Evolutionary conservation across 257 asterid species (phyloP), one percentile per base, ranked within the genome.

Genomic region (Hygrophila difformis): DNA sequence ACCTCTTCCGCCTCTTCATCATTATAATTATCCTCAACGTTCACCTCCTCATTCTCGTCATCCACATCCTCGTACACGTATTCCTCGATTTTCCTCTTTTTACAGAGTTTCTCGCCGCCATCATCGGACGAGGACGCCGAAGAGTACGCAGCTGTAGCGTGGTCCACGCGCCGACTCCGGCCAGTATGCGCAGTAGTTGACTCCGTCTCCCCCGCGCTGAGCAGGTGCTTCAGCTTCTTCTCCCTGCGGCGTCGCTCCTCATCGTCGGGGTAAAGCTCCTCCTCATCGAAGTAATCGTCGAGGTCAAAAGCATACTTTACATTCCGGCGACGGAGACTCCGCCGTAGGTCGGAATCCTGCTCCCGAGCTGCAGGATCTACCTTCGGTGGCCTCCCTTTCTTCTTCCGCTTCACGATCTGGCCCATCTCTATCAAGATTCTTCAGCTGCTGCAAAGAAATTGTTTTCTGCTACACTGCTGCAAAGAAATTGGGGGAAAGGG

Each of bases 251-350:
- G 61, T 51, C 31, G 72, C 51, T 81, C 94, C 47, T 76, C 97
- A 52, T 78, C 94, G 46, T 77, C 81, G 10, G 65, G 87, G 56
- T 75, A 80, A 22, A 76, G 69, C 64, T 83, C 95, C 55, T 80
- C 89, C 63, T 92, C 99, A 62, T 84, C 96, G 46, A 83, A 74
- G 72, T 86, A 91, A 60, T 92, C 99, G 66, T 92, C 97, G 59
- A 83, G 84, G 74, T 81, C 94, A 66, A 92, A 74, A 44, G 79
- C 81, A 72, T 78, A 87, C 85, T 81, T 81, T 43, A 78, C 95
- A 67, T 62, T 87, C 66, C 99, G 77, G 40, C 87, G 94, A 49
- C 99, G 94, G 28, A 54, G 67, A 59, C 99, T 91, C 53, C 99
- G 81, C 23, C 99, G 79, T 1, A 77, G 64, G 64, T 80, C 96